Conservation (phyloP, 169 alveolate species). For the Plasmodium blacklocki region DNA sequence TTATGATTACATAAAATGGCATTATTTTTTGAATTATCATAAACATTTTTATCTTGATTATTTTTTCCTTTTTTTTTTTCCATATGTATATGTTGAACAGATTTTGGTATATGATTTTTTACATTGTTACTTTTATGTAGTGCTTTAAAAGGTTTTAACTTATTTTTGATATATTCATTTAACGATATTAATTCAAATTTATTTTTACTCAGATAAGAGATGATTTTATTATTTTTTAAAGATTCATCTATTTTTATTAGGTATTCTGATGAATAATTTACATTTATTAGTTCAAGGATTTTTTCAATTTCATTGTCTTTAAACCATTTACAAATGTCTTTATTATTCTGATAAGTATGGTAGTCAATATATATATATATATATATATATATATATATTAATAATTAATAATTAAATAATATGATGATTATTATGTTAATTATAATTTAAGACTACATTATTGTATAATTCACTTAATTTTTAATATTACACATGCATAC, state of each 20-base stretch:
- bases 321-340: slow-evolving; percentile 34
- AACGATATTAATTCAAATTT: slow-evolving; percentile 11
- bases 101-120: too few relatives aligned
- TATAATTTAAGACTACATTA: too few relatives aligned
- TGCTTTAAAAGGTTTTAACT: not conserved
- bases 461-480: too few relatives aligned
- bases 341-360: slow-evolving; percentile 8
- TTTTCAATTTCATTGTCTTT: slow-evolving; percentile 56
- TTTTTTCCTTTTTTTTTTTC: not conserved
- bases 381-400: too few relatives aligned
- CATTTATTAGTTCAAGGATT: slow-evolving; percentile 14
- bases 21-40: not conserved
- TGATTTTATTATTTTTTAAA: slow-evolving; percentile 9
- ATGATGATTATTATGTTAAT: not conserved
- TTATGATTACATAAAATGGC: not conserved
- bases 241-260: slow-evolving; percentile 27
- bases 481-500: not conserved
- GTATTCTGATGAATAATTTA: slow-evolving; percentile 42
- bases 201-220: slow-evolving; percentile 12
- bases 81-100: too few relatives aligned
- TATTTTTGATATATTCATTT: slow-evolving; percentile 21
- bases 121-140: not conserved
- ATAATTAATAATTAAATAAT: not conserved
- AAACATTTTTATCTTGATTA: not conserved
- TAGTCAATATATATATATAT: too few relatives aligned